Base-by-base conservation (phyloP, 768 basidiomycete genomes). In the Paxillus rubicundulus region DNA sequence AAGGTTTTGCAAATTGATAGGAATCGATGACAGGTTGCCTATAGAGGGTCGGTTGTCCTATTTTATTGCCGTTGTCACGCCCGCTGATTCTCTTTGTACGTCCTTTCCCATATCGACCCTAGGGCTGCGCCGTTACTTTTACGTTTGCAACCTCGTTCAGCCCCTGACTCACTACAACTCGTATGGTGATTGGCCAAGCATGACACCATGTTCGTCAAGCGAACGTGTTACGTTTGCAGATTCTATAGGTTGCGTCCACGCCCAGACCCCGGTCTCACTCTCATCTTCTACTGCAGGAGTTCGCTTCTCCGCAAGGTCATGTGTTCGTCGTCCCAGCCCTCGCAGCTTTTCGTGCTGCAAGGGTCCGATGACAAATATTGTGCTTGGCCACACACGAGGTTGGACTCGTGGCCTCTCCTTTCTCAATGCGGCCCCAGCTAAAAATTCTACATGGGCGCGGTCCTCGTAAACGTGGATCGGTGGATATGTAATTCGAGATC, bases 1-100 rank as follows among this genome's bases (percentile, higher is more conserved):
- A 38, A 30, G 45, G 21, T 42, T 49, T 57, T 58, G 20, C 49
- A 55, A 55, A 55, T 55, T 56, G 39, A 49, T 49, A 21, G 37
- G 27, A 6, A 45, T 51, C 50, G 28, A 12, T 28, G 42, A 43
- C 41, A 24, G 2, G 18, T 12, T 24, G 36, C n/a, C 41, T 21
- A 43, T 24, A 43, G 41, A 14, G 14, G 24, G 21, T 9, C 2
- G 1, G 9, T 10, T 30, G 30, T 30, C 6, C 6, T 24, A 24
- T 24, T 24, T 24, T 24, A 24, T 24, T 30, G 28, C 2, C 28
- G 30, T 30, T 30, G 10, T 30, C 30, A 30, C 24, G 24, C 24
- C 6, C 24, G 6, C 24, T 24, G 24, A 24, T 24, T 24, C 6
- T 4, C 5, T 24, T 24, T 24, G 2, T 21, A 21, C 21, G 21